A percentile compares a stretch with the other conserved stretches of the same genome.
phyloP scores from a whole-genome alignment of 129 eudicot species.

The Calendula officinalis region DNA sequence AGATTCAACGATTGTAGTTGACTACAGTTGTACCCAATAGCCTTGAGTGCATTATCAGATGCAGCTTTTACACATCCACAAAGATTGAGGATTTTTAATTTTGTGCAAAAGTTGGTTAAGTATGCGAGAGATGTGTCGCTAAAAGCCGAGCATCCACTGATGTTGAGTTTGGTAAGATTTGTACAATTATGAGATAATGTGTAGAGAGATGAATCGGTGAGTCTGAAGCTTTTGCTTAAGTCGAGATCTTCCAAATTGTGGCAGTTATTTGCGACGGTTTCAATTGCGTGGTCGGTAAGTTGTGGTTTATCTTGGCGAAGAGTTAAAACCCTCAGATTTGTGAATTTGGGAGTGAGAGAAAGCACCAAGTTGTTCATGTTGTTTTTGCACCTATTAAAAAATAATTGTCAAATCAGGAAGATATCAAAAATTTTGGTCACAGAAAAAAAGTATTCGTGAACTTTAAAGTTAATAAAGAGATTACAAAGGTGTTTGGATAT shows the following conservation, averaged over 20 bases:
- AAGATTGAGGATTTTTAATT: slow-evolving; percentile 53
- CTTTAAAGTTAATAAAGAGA: neutral
- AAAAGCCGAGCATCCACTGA: slow-evolving; percentile 75
- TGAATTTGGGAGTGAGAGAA: slow-evolving; percentile 59
- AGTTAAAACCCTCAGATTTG: slow-evolving; percentile 48
- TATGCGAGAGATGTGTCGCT: slow-evolving; percentile 62
- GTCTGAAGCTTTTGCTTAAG: slow-evolving; percentile 74
- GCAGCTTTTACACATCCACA: slow-evolving; percentile 86
- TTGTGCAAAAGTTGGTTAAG: slow-evolving; percentile 48
- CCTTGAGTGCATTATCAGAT: slow-evolving; percentile 66
- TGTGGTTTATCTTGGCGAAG: slow-evolving; percentile 76
- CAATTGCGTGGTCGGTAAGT: slow-evolving; percentile 61
- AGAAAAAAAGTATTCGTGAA: neutral
- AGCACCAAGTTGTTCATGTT: slow-evolving; percentile 67
- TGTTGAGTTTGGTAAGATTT: slow-evolving; percentile 56
- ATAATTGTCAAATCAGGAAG: neutral
- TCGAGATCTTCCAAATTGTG: slow-evolving; percentile 68
- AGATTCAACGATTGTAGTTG: slow-evolving; percentile 55
- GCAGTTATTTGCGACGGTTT: slow-evolving; percentile 50
- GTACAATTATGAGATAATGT: slow-evolving; percentile 71
- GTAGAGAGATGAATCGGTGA: slow-evolving; percentile 56
- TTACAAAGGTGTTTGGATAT: too few species aligned
- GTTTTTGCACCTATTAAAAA: slow-evolving; percentile 56
- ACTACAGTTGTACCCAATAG: slow-evolving; percentile 58
- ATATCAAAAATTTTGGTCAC: too few species aligned